These are phyloP conservation scores for Solanum chiquidenum DNA, from an alignment of 257 asterid species.

Conservation along the genomic window DNA sequence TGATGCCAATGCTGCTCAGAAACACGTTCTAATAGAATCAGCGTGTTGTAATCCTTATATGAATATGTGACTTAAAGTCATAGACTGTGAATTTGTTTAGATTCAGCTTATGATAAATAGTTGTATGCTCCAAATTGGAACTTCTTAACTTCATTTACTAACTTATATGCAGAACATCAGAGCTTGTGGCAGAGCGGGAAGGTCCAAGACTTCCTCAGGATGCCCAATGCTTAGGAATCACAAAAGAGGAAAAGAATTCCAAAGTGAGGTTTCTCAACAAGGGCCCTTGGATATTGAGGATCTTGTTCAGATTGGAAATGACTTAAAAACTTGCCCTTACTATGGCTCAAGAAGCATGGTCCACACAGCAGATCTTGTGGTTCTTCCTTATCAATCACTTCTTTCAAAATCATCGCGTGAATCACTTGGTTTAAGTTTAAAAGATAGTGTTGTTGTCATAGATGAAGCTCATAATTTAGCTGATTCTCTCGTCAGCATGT, in stretches of 20 bases:
- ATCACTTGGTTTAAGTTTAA: slow-evolving; percentile 74
- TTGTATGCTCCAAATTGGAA: not conserved
- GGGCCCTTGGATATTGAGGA: slow-evolving; percentile 94
- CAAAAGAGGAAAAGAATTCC: slow-evolving; percentile 48
- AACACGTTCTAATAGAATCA: not conserved
- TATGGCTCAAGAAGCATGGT: slow-evolving; percentile 86
- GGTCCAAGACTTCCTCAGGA: slow-evolving; percentile 48
- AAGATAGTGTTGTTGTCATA: slow-evolving; percentile 63
- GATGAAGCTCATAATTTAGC: slow-evolving; percentile 99
- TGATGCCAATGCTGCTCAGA: not conserved
- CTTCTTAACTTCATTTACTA: slow-evolving; percentile 13
- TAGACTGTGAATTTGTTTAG: not conserved
- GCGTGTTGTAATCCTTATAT: not conserved
- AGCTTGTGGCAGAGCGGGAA: slow-evolving; percentile 41
- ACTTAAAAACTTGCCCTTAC: slow-evolving; percentile 79
- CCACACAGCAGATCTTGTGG: slow-evolving; percentile 76
- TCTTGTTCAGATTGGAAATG: slow-evolving; percentile 68
- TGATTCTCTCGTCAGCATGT: slow-evolving; percentile 86
- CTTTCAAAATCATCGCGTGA: slow-evolving; percentile 92
- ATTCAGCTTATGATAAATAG: not conserved
- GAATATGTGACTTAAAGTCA: not conserved
- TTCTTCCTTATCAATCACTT: slow-evolving; percentile 97
- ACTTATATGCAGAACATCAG: slow-evolving; percentile 46
- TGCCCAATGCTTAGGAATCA: slow-evolving; percentile 74
- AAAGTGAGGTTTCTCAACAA: slow-evolving; percentile 36